A percentile compares a stretch with the other conserved stretches of the same genome.
Conservation (phyloP, 192 early-diverging fungal species). For the Gamsiella multidivaricata region DNA sequence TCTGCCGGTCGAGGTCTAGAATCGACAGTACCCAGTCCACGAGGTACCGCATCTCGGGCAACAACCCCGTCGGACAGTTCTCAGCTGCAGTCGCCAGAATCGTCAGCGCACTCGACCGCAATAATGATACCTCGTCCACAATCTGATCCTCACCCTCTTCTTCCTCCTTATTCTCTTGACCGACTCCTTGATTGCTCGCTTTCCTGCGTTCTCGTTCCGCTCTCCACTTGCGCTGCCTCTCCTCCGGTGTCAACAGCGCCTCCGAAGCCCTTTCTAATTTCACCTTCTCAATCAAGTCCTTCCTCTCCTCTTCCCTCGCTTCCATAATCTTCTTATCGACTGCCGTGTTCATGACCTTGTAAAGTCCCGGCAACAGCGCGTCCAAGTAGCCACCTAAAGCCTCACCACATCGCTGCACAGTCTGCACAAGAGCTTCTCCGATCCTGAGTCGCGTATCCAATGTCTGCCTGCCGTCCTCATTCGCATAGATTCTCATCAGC, state of each 20-base stretch:
- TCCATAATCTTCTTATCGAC: conserved; percentile 17
- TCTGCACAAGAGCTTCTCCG: conserved; percentile 91
- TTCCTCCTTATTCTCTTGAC: background rate
- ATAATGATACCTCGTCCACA: conserved; percentile 33
- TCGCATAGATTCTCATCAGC: conserved; percentile 76
- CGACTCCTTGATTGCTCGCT: background rate
- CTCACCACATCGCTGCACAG: conserved; percentile 82
- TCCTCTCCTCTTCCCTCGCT: conserved; percentile 23
- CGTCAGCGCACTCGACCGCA: conserved; percentile 72
- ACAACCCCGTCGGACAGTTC: conserved; percentile 75
- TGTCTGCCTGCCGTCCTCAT: conserved; percentile 30
- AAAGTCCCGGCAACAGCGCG: conserved; percentile 34
- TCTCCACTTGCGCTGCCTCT: conserved; percentile 39
- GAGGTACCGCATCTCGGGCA: conserved; percentile 73
- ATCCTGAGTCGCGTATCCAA: conserved; percentile 82
- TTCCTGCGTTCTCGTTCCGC: conserved; percentile 3
- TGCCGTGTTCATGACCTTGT: conserved; percentile 49
- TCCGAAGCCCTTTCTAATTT: conserved; percentile 24
- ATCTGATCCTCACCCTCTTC: conserved; percentile 13
- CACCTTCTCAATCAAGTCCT: conserved; percentile 1
- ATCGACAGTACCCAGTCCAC: conserved; percentile 75
- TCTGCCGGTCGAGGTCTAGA: conserved; percentile 70
- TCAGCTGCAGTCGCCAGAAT: conserved; percentile 77
- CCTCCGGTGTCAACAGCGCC: conserved; percentile 32
- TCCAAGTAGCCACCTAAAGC: conserved; percentile 79